A percentile compares a stretch with the other conserved stretches of the same genome.
phyloP scores from a whole-genome alignment of 768 basidiomycete genomes.

The Multifurca ochricompacta region DNA sequence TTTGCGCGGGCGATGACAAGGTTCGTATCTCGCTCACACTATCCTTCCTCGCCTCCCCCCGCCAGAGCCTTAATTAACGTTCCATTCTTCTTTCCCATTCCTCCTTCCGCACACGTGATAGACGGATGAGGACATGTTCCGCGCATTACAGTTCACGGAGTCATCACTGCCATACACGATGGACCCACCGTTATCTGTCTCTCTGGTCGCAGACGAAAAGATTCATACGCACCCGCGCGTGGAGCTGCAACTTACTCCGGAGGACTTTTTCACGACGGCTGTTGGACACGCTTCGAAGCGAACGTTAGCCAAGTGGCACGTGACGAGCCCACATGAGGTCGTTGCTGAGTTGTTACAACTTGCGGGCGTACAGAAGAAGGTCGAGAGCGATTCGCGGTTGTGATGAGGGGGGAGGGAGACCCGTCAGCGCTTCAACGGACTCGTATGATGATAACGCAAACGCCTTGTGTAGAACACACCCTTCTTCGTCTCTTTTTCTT shows the following conservation, averaged over 20 bases:
- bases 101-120: constrained; percentile 24
- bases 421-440: too few species aligned
- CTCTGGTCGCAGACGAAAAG: constrained; percentile 28
- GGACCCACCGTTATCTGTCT: constrained; percentile 49
- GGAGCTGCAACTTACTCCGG: constrained; percentile 55
- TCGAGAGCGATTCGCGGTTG: constrained; percentile 3
- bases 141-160: constrained; percentile 59
- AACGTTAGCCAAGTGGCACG: constrained; percentile 88
- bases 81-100: too few species aligned
- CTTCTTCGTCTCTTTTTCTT: constrained; percentile 24
- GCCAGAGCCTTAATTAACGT: too few species aligned
- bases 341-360: constrained; percentile 70
- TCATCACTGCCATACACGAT: constrained; percentile 27
- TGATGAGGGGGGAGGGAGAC: background rate
- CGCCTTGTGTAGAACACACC: too few species aligned
- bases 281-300: constrained; percentile 89
- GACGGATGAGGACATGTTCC: constrained; percentile 99
- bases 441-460: too few species aligned
- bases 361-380: constrained; percentile 29
- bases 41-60: too few species aligned
- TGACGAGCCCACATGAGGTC: constrained; percentile 81
- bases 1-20: constrained; percentile 99
- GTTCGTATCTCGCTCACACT: constrained; percentile 32
- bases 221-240: constrained; percentile 35
- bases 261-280: constrained; percentile 82